Conservation (phyloP, 192 early-diverging fungal genomes). For the Neocallimastix lanati region DNA sequence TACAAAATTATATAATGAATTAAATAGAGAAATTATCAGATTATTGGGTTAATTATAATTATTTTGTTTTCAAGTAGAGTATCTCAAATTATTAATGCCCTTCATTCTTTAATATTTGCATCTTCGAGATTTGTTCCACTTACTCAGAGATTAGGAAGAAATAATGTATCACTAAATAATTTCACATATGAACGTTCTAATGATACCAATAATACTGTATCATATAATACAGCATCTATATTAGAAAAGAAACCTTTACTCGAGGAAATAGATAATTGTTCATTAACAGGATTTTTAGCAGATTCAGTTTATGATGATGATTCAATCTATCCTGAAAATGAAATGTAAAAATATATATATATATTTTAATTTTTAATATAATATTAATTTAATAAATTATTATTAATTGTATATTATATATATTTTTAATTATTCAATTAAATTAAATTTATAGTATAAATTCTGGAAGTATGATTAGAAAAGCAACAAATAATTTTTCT, state of each 20-base stretch:
- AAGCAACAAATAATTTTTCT: not conserved
- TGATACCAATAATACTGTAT: not conserved
- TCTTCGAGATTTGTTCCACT: not conserved
- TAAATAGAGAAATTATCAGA: not conserved
- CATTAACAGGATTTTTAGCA: not conserved
- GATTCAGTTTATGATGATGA: not conserved
- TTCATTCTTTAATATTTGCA: not conserved
- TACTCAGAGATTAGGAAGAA: not conserved
- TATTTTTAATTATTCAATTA: no score
- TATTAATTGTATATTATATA: no score
- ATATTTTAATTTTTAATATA: no score
- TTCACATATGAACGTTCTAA: not conserved
- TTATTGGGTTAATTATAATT: not conserved
- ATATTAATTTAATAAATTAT: no score
- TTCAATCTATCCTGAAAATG: not conserved
- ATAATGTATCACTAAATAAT: not conserved
- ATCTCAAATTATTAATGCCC: not conserved
- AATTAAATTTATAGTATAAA: no score
- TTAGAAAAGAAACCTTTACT: not conserved
- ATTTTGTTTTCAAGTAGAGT: not conserved
- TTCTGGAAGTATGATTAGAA: no score
- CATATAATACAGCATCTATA: not conserved
- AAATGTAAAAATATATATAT: no score
- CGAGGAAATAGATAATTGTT: not conserved
- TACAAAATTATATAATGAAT: no score